Conservation (phyloP, 225 moss, liverwort and hornwort genomes). For the Physcomitrium patens region DNA sequence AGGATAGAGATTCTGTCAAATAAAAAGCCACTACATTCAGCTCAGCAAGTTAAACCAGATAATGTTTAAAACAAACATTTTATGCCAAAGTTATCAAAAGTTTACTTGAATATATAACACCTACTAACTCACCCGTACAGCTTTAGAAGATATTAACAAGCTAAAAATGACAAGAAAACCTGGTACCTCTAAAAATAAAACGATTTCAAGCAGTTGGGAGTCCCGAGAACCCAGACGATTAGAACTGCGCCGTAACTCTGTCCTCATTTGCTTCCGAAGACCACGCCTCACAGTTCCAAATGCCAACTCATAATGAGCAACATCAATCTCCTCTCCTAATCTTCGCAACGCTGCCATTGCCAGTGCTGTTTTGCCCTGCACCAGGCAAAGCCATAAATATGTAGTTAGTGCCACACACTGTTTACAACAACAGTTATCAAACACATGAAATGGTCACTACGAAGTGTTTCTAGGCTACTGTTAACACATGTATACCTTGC, state of each 20-base stretch:
- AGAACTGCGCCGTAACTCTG: conserved; percentile 76
- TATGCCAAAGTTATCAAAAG: conserved; percentile 21
- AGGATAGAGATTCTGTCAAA: conserved; percentile 64
- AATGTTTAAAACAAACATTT: conserved; percentile 17
- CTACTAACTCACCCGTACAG: conserved; percentile 17
- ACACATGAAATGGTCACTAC: conserved; percentile 3
- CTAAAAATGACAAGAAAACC: conserved; percentile 12
- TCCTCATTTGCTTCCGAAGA: conserved; percentile 75
- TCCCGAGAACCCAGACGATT: conserved; percentile 71
- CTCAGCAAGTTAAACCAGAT: conserved; percentile 19
- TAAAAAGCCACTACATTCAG: conserved; percentile 17
- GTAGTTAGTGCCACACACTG: conserved; percentile 6
- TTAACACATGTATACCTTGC: conserved; percentile 56
- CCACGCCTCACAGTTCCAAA: conserved; percentile 87
- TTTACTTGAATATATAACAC: not conserved
- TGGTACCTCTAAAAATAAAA: conserved; percentile 71
- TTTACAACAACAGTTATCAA: no score
- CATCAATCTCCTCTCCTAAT: conserved; percentile 95
- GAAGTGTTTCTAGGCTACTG: conserved; percentile 16
- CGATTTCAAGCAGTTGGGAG: conserved; percentile 81
- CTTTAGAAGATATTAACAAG: conserved; percentile 7
- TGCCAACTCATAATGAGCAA: conserved; percentile 76
- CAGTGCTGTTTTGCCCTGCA: conserved; percentile 84
- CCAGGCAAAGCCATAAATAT: conserved; percentile 25
- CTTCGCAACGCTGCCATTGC: conserved; percentile 91